Evolutionary conservation across 1,139 yeast genomes (phyloP).

Genomic region (Saccharomycopsis phalli): DNA sequence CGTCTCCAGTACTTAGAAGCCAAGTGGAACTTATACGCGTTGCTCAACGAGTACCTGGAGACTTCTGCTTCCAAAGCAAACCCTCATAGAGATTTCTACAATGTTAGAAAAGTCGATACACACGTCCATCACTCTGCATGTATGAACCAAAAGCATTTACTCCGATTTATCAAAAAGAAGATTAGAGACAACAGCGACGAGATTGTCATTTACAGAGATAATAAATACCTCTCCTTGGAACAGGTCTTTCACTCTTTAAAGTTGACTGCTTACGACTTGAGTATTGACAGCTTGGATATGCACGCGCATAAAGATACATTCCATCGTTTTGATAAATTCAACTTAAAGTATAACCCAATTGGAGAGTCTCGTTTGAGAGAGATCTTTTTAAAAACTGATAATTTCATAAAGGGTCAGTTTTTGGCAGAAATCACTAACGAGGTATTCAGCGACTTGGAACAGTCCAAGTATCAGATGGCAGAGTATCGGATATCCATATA

Average conservation of each 20-base stretch:
- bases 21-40: constrained; percentile 84
- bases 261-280: constrained; percentile 84
- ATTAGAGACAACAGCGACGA: constrained; percentile 74
- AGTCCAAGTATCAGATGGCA: constrained; percentile 93
- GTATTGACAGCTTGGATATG: constrained; percentile 97
- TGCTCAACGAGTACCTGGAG: constrained; percentile 89
- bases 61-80: constrained; percentile 73
- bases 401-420: constrained; percentile 79
- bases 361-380: constrained; percentile 97
- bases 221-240: constrained; percentile 72
- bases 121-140: constrained; percentile 99
- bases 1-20: constrained; percentile 92
- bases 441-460: constrained; percentile 87
- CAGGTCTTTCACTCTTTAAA: constrained; percentile 88
- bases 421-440: constrained; percentile 90
- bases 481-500: constrained; percentile 92
- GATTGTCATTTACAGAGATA: constrained; percentile 89
- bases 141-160: constrained; percentile 94
- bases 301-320: constrained; percentile 98
- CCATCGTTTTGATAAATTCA: constrained; percentile 96
- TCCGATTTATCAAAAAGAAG: constrained; percentile 90
- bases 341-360: constrained; percentile 92
- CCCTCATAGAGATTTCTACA: constrained; percentile 96
- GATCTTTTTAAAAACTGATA: constrained; percentile 91
- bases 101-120: constrained; percentile 96